phyloP scores from a whole-genome alignment of 768 basidiomycete species.

The Podaxis sp. region DNA sequence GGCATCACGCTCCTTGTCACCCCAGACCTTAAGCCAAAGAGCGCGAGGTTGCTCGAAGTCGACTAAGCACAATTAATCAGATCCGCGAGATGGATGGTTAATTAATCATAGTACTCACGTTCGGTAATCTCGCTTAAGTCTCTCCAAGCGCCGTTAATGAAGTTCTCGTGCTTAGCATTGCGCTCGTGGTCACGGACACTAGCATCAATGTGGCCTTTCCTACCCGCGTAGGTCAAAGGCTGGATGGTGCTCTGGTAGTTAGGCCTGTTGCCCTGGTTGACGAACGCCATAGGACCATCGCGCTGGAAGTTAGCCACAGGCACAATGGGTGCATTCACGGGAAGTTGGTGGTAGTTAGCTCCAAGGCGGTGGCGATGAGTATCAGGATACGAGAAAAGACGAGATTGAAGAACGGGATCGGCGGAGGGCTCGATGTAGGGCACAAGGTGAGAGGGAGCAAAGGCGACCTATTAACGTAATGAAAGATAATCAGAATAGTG shows the following conservation, averaged over 20 bases:
- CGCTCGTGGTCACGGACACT: constrained; percentile 38
- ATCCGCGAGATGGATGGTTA: neutral
- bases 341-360: constrained; percentile 79
- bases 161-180: constrained; percentile 66
- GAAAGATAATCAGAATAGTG: constrained; percentile 17
- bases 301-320: constrained; percentile 92
- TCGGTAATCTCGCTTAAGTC: constrained; percentile 78
- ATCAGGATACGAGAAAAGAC: constrained; percentile 93
- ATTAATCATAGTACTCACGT: constrained; percentile 47
- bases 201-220: constrained; percentile 45
- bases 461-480: constrained; percentile 46
- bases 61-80: constrained; percentile 37
- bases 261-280: constrained; percentile 82
- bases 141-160: constrained; percentile 66
- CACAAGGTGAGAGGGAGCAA: constrained; percentile 84
- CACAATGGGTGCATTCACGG: constrained; percentile 77
- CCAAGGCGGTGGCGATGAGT: constrained; percentile 87
- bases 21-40: constrained; percentile 69
- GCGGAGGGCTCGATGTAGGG: constrained; percentile 89
- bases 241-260: constrained; percentile 83
- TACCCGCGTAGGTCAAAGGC: constrained; percentile 63
- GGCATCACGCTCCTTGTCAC: constrained; percentile 55
- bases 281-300: constrained; percentile 66
- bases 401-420: constrained; percentile 92
- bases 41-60: constrained; percentile 85